phyloP scores from a whole-genome alignment of 805 yeast species.

The Ogataea naganishii region DNA sequence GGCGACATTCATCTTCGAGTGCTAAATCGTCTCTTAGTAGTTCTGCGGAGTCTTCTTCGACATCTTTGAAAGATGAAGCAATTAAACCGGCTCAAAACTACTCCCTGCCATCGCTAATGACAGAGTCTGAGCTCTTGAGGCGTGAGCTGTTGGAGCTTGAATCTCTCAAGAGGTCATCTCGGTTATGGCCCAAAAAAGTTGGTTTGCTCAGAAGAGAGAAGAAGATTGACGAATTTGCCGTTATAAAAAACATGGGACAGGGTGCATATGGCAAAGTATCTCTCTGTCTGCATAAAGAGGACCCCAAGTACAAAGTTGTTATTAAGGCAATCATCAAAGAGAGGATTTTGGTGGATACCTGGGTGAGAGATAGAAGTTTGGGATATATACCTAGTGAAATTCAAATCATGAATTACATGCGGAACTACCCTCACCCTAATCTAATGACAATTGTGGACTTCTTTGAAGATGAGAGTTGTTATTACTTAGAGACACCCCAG shows the following conservation, averaged over 20 bases:
- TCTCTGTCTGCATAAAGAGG: constrained; percentile 59
- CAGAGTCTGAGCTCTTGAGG: constrained; percentile 34
- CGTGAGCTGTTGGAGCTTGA: constrained; percentile 37
- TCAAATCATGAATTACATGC: constrained; percentile 80
- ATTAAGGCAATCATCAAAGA: constrained; percentile 88
- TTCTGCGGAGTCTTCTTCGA: too few species aligned
- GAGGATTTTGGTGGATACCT: constrained; percentile 88
- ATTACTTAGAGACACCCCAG: constrained; percentile 85
- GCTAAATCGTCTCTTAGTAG: too few species aligned
- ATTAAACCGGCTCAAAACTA: too few species aligned
- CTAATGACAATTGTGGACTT: constrained; percentile 81
- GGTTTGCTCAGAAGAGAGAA: constrained; percentile 68
- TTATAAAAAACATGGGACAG: constrained; percentile 78
- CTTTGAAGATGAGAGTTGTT: constrained; percentile 85
- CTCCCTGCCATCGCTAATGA: constrained; percentile 16
- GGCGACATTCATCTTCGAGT: too few species aligned
- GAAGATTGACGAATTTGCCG: constrained; percentile 59
- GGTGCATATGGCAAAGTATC: constrained; percentile 97
- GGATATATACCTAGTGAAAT: constrained; percentile 98
- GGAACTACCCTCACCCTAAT: constrained; percentile 75
- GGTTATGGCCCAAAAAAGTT: constrained; percentile 43
- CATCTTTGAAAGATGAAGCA: too few species aligned
- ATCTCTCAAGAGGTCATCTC: constrained; percentile 26
- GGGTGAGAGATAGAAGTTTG: constrained; percentile 87
- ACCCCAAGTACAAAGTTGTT: constrained; percentile 58